A percentile compares a stretch with the other conserved stretches of the same genome.
Conservation (phyloP, 495 filamentous ascomycete species). For the Cairneyella variabilis region DNA sequence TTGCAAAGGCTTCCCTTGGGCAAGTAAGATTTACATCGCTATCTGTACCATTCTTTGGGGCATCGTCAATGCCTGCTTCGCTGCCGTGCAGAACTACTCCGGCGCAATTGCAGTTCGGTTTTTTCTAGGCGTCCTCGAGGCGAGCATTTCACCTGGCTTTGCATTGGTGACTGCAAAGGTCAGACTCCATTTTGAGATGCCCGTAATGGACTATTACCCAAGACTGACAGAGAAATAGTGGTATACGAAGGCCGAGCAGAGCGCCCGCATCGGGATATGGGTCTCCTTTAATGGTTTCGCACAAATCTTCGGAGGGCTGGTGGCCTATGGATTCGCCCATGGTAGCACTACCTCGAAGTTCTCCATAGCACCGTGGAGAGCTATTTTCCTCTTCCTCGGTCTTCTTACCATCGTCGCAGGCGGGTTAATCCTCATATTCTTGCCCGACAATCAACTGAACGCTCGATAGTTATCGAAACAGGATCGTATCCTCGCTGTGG, state of each 20-base stretch:
- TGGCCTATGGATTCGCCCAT: conserved; percentile 51
- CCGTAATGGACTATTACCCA: too few species aligned
- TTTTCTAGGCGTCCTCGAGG: conserved; percentile 61
- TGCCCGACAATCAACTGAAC: conserved; percentile 62
- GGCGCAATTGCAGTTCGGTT: conserved; percentile 38
- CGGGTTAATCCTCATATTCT: conserved; percentile 52
- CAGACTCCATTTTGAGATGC: too few species aligned
- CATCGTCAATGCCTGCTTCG: conserved; percentile 41
- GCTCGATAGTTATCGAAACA: conserved; percentile 53
- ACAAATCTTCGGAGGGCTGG: conserved; percentile 47
- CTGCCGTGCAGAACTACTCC: conserved; percentile 27
- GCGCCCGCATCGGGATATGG: conserved; percentile 40
- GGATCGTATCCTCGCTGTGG: conserved; percentile 56
- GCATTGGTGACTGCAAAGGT: conserved; percentile 56
- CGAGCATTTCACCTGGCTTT: conserved; percentile 60
- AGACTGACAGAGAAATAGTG: too few species aligned
- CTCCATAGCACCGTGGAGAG: conserved; percentile 44
- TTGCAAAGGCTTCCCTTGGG: conserved; percentile 44
- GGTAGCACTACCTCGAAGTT: conserved; percentile 36
- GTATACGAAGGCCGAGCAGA: conserved; percentile 60
- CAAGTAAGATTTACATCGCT: conserved; percentile 38
- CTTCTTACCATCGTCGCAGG: conserved; percentile 52
- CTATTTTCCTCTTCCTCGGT: conserved; percentile 48
- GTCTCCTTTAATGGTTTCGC: conserved; percentile 39
- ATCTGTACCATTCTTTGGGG: conserved; percentile 49